Percentiles rank a stretch among this genome's conserved stretches.
Evolutionary conservation across 306 rosid species (phyloP).

Genomic region (Lathyrus oleraceus): DNA sequence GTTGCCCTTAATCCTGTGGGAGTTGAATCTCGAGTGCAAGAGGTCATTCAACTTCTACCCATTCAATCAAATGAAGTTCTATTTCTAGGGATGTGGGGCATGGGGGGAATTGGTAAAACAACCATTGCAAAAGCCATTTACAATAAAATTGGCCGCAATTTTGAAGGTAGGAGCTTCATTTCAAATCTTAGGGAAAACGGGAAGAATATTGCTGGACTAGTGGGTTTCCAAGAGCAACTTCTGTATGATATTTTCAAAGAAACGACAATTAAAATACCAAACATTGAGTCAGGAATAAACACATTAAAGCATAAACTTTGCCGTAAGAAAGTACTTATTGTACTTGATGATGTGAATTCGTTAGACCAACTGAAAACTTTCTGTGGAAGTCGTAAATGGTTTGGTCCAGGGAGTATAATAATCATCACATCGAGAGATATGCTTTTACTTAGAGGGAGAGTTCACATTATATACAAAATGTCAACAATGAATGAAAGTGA

Average conservation of each 20-base stretch:
- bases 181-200: neutral
- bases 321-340: neutral
- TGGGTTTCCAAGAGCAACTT: conserved; percentile 19
- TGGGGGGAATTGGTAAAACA: conserved; percentile 23
- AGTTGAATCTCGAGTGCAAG: neutral
- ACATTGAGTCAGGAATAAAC: neutral
- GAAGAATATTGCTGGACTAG: neutral
- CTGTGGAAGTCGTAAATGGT: neutral
- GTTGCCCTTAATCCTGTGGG: neutral
- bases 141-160: neutral
- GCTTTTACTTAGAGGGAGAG: neutral
- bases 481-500: neutral
- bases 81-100: conserved; percentile 15
- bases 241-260: neutral
- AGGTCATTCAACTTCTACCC: neutral
- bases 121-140: conserved; percentile 3
- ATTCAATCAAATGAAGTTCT: neutral
- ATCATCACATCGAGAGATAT: neutral
- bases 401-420: neutral
- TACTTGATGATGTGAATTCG: neutral
- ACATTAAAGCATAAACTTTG: neutral
- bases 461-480: neutral
- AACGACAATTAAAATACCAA: neutral
- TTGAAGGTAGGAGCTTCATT: conserved; percentile 9
- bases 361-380: neutral